phyloP scores from a whole-genome alignment of 2,329 filamentous ascomycete genomes.

The Alternaria novae-zelandiae region DNA sequence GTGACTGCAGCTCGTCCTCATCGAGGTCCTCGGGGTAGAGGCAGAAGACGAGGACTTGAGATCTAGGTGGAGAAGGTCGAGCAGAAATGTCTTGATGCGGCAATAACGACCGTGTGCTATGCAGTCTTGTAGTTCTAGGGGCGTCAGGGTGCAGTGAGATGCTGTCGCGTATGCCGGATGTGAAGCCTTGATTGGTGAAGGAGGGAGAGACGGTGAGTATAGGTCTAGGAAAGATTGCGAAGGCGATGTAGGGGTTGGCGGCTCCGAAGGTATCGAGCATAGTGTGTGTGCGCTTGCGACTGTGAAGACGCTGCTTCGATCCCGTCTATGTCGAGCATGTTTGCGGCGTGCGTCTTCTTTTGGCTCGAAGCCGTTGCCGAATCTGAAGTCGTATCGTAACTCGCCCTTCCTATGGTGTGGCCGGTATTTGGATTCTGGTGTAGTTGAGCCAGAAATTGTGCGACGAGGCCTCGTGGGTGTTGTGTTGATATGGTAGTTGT shows the following conservation, averaged over 20 bases:
- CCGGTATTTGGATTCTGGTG: neutral
- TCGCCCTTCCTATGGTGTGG: neutral
- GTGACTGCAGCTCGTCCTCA: neutral
- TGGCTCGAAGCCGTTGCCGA: neutral
- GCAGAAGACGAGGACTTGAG: neutral
- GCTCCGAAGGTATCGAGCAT: neutral
- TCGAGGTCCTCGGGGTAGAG: neutral
- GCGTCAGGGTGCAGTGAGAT: neutral
- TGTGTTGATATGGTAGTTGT: neutral
- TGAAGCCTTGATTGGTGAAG: neutral
- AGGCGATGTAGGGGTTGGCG: neutral
- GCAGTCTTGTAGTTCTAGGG: neutral
- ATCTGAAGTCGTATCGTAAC: neutral
- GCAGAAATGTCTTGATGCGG: neutral
- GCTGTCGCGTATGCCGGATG: neutral
- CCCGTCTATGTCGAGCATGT: neutral
- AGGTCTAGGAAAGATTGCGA: neutral
- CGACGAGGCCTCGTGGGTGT: neutral
- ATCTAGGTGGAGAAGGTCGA: neutral
- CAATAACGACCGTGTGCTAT: conserved; percentile 4
- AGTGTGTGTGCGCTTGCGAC: conserved; percentile 1
- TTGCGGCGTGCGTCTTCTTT: neutral
- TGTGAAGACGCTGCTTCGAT: neutral
- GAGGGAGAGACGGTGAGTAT: neutral
- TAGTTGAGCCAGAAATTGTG: neutral